Evolutionary conservation across 768 basidiomycete species (phyloP), one percentile per base, ranked within the genome.

Genomic region (Royoungia palumana): DNA sequence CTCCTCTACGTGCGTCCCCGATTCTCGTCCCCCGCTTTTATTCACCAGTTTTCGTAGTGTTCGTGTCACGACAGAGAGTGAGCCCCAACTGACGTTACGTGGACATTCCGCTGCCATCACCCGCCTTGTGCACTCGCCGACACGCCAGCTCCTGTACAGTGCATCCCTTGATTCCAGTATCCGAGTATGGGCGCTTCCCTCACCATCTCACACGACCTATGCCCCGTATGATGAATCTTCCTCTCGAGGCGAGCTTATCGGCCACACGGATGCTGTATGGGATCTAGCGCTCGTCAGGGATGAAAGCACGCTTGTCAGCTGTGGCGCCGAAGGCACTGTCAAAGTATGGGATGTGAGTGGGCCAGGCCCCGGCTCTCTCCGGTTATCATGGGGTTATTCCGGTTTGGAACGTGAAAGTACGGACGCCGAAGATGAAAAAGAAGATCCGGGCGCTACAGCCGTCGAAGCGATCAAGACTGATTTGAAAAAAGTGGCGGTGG

Each of bases 221-320:
- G 88, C 89, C 1, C 85, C 93, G 0, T 93, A 89, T 65, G 94
- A 98, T 58, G 79, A 88, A 41, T 83, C 82, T 0, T 78, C 85
- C 5, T 77, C 82, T 24, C 78, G 87, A 32, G 87, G 87, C 28
- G 84, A 87, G 55, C 77, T 98, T 24, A 83, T 94, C 25, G 93
- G 94, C 4, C 92, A 96, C 65, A 91, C 92, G 5, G 94, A 99
- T 64, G 92, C 92, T 6, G 88, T 97, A 21, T 99, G 96, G 96
- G 96, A 94, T 63, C 73, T 98, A 43, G 86, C 89, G 10, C 79
- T 95, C 19, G 80, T 92, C 22, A 78, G 89, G 46, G 87, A 89
- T 53, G 88, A 91, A 65, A 82, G 80, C 49, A 84, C 87, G 8
- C 76, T 98, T 35, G 89, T 95, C 47, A 90, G 88, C 56, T 92